phyloP scores from a whole-genome alignment of 2,329 filamentous ascomycete genomes.

The Arthrobotrys sphaeroides region DNA sequence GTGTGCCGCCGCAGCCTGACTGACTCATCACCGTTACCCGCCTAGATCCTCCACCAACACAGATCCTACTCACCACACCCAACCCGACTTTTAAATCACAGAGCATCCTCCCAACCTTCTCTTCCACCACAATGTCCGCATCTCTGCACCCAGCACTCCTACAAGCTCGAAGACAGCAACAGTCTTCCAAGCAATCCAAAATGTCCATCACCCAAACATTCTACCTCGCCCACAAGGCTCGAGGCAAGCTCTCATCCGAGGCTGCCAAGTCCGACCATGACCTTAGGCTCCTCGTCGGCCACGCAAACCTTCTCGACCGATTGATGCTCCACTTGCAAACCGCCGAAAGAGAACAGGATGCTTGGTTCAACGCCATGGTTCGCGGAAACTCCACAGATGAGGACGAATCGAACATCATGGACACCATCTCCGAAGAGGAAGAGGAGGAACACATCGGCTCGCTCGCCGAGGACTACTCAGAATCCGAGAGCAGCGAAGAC shows the following conservation, averaged over 20 bases:
- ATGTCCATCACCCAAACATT: conserved; percentile 99
- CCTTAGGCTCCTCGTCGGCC: conserved; percentile 91
- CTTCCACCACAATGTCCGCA: conserved; percentile 17
- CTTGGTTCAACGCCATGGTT: conserved; percentile 97
- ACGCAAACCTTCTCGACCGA: conserved; percentile 96
- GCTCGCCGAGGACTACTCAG: conserved; percentile 70
- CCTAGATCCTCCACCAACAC: conserved; percentile 31
- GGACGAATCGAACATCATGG: conserved; percentile 41
- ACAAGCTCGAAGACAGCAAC: conserved; percentile 47
- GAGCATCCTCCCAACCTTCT: not conserved
- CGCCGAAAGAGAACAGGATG: conserved; percentile 93
- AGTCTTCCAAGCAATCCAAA: conserved; percentile 63
- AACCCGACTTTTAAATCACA: conserved; percentile 3
- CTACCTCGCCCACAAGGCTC: conserved; percentile 95
- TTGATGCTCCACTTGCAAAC: conserved; percentile 92
- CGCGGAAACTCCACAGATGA: conserved; percentile 70
- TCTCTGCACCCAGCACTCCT: conserved; percentile 39
- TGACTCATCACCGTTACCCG: conserved; percentile 19
- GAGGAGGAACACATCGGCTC: conserved; percentile 71
- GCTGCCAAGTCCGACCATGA: conserved; percentile 91
- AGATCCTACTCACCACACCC: conserved; percentile 20
- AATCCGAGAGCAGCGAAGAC: conserved; percentile 67
- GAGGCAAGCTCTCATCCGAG: conserved; percentile 93
- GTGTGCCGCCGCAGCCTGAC: conserved; percentile 1
- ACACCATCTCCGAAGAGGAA: conserved; percentile 54